Conservation (phyloP, 768 basidiomycete species). For the Boletus speciosus region DNA sequence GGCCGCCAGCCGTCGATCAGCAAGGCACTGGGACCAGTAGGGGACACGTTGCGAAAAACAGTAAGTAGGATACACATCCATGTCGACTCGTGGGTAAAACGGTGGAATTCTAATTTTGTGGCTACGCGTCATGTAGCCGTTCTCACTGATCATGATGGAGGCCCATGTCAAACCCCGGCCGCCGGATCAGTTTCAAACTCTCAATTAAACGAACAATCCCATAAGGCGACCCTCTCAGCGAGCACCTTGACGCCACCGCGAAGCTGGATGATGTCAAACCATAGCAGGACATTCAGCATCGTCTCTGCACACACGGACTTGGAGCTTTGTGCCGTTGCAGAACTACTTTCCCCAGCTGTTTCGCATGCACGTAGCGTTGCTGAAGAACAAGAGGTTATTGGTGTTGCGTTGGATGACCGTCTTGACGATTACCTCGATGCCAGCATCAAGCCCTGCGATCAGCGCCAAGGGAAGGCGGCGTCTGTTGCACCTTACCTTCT, state of each 20-base stretch:
- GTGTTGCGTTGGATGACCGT: conserved; percentile 26
- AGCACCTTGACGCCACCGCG: conserved; percentile 23
- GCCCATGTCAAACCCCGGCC: conserved; percentile 13
- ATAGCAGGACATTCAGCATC: conserved; percentile 37
- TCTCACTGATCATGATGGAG: conserved; percentile 15
- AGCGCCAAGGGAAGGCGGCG: conserved; percentile 5
- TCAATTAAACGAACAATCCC: conserved; percentile 16
- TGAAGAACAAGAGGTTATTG: conserved; percentile 25
- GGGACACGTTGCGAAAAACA: conserved; percentile 20
- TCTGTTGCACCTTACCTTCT: conserved; percentile 24
- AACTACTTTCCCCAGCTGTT: conserved; percentile 40
- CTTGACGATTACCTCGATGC: conserved; percentile 30
- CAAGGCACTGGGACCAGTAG: conserved; percentile 21
- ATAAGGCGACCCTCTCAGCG: conserved; percentile 24
- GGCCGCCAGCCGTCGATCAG: conserved; percentile 30
- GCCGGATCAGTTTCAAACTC: conserved; percentile 7
- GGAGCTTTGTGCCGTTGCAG: conserved; percentile 50
- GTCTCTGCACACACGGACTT: conserved; percentile 48
- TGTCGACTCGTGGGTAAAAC: conserved; percentile 20
- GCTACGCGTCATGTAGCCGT: conserved; percentile 19
- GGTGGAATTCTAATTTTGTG: conserved; percentile 24
- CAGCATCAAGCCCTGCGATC: conserved; percentile 13
- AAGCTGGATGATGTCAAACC: conserved; percentile 23
- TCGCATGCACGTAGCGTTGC: conserved; percentile 21
- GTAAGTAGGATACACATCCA: conserved; percentile 27